Conservation (phyloP, 1,284 basidiomycete species). For the Xanthoconium separans region DNA sequence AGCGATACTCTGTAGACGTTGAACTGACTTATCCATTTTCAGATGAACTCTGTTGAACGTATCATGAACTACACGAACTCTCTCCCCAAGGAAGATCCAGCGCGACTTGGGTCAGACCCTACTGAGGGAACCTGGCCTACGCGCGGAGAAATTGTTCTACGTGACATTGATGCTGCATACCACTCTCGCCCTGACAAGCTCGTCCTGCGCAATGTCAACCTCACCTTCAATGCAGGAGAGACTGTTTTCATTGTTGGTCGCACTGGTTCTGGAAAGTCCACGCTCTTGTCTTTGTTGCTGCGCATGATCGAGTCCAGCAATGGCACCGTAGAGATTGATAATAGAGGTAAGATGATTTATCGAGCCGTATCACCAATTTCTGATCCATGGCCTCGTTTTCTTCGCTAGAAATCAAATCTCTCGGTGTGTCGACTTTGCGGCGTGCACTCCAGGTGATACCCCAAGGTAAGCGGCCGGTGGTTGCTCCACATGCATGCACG, state of each 20-base stretch:
- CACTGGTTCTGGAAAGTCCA: constrained; percentile 93
- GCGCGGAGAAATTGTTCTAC: constrained; percentile 42
- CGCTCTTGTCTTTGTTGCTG: constrained; percentile 46
- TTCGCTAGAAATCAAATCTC: constrained; percentile 25
- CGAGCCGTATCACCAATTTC: not conserved
- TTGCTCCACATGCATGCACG: not conserved
- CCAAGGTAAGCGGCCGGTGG: constrained; percentile 19
- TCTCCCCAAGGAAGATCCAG: constrained; percentile 26
- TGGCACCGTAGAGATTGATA: constrained; percentile 31
- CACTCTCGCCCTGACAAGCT: constrained; percentile 71
- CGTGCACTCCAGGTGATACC: constrained; percentile 31
- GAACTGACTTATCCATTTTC: constrained; percentile 4
- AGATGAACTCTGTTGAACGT: constrained; percentile 35
- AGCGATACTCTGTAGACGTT: not conserved
- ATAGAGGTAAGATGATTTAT: constrained; percentile 18
- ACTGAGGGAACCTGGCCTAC: constrained; percentile 23
- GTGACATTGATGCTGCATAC: constrained; percentile 60
- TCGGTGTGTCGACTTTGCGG: constrained; percentile 29
- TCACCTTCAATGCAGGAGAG: constrained; percentile 83
- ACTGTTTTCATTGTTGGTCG: constrained; percentile 92
- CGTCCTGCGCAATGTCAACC: constrained; percentile 62
- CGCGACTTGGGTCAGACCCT: constrained; percentile 25
- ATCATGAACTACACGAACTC: constrained; percentile 27
- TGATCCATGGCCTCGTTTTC: not conserved
- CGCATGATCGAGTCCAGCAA: constrained; percentile 29